Evolutionary conservation across 2,329 filamentous ascomycete genomes (phyloP), one percentile per base, ranked within the genome.

Genomic region (Penicillium sp.): DNA sequence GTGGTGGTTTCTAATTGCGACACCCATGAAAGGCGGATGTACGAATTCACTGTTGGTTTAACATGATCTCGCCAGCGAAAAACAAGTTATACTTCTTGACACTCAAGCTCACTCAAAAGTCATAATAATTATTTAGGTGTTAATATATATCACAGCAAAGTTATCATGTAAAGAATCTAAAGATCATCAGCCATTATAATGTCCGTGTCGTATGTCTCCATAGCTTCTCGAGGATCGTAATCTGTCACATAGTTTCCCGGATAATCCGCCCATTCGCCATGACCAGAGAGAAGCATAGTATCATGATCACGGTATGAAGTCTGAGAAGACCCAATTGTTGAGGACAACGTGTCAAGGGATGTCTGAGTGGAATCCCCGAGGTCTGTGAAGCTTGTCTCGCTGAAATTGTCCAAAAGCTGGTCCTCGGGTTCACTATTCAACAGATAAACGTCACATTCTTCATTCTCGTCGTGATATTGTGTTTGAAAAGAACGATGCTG

Each of bases 361-460:
- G 54, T 59, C 41, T 63, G 58, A 1, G 58, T 61, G 15, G 53
- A 57, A 2, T 63, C 57, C 9, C 48, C 49, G 8, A 52, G 27
- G 23, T 64, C 61, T 36, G 29, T 31, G 19, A 62, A 58, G 25
- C 50, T 59, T 19, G 55, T 51, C n/a, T 64, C 58, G 27, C 54
- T 60, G 27, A 44, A 33, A 29, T 47, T 47, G 21, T 59, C 56
- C 9, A 64, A 39, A 23, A 61, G 55, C 23, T 45, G 57, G 6
- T 38, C 55, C 6, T 64, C 59, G 0, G 49, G 41, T 19, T 53
- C 57, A 9, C 42, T 48, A 48, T 52, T 42, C 43, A 47, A 27
- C n/a, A 41, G 4, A 47, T 42, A 42, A 2, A 36, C 7, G 23
- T 56, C 47, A 25, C 31, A 27, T 44, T 31, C 47, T 25, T 31